Base-by-base conservation (phyloP, 768 basidiomycete genomes). In the Coprinellus micaceus region DNA sequence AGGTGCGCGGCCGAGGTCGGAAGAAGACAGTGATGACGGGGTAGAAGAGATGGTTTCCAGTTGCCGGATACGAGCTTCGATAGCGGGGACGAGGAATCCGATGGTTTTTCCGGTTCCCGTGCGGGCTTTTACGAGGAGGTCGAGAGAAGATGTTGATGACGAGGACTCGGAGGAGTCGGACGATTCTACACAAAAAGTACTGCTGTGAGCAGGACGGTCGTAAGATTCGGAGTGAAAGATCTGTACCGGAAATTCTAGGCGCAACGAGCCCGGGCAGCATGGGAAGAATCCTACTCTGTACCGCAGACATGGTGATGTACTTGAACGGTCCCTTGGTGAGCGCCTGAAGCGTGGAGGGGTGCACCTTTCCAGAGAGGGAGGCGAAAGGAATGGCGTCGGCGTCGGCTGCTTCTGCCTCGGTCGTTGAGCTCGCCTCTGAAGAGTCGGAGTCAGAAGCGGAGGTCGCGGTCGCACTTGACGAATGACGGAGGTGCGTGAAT, bases 71-170 rank as follows among this genome's bases (percentile, higher is more conserved):
- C 94, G 85, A 2, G 86, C 78, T 64, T 95, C 91, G 59, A 94
- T 79, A 5, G 90, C 91, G 9, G 92, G 92, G 19, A 96, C 78
- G 53, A 97, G 82, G 76, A 94, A 96, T 0, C 84, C 91, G 30
- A 94, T 72, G 0, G 92, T 95, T 72, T 95, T 96, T 29, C 91
- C 93, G 0, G 92, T 93, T 26, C 93, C 91, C 0, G 93, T 93
- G 67, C 86, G 89, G 4, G 93, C 89, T 66, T 91, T 87, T 54
- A 95, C 91, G 44, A 96, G 77, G 22, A 95, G 69, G 67, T 98
- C 94, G 13, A 58, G 56, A 21, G 64, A 60, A 2, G 58, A 26
- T 64, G 60, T 40, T 66, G 74, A 60, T 52, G 76, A 6, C 33
- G 33, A 13, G 33, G 33, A 33, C 7, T 33, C 33, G 33, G 33